These are phyloP conservation scores for Sphagnum magellanicum DNA, from an alignment of 228 moss, liverwort and hornwort species.

Conservation along the genomic window DNA sequence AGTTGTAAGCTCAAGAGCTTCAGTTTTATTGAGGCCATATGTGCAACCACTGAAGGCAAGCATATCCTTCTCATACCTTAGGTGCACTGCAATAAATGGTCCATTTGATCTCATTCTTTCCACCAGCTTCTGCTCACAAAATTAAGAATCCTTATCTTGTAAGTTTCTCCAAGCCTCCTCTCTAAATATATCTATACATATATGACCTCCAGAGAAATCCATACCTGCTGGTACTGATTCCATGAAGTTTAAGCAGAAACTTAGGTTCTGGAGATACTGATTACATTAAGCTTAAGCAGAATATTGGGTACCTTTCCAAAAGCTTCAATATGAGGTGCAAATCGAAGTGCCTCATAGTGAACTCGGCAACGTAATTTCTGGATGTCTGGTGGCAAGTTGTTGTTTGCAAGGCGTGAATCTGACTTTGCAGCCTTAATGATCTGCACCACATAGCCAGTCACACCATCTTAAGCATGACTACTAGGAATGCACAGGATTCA, in stretches of 20 bases:
- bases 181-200: no score
- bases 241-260: no score
- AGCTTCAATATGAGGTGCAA: slow-evolving; percentile 76
- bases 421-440: slow-evolving; percentile 84
- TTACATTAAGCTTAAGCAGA: no score
- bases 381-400: slow-evolving; percentile 83
- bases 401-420: slow-evolving; percentile 93
- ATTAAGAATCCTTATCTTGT: neutral
- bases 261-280: no score
- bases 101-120: slow-evolving; percentile 74
- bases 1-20: slow-evolving; percentile 64
- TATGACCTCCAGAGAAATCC: no score
- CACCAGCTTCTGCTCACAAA: slow-evolving; percentile 58
- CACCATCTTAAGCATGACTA: no score
- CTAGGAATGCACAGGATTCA: no score
- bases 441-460: slow-evolving; percentile 24
- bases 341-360: slow-evolving; percentile 93
- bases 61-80: slow-evolving; percentile 99
- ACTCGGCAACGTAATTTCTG: slow-evolving; percentile 98
- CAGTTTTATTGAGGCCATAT: slow-evolving; percentile 61
- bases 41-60: slow-evolving; percentile 96
- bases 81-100: slow-evolving; percentile 90
- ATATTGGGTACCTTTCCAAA: slow-evolving; percentile 64
- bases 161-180: neutral
- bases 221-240: no score